phyloP scores from a whole-genome alignment of 2,329 filamentous ascomycete species.

The Stemphylium lycopersici region DNA sequence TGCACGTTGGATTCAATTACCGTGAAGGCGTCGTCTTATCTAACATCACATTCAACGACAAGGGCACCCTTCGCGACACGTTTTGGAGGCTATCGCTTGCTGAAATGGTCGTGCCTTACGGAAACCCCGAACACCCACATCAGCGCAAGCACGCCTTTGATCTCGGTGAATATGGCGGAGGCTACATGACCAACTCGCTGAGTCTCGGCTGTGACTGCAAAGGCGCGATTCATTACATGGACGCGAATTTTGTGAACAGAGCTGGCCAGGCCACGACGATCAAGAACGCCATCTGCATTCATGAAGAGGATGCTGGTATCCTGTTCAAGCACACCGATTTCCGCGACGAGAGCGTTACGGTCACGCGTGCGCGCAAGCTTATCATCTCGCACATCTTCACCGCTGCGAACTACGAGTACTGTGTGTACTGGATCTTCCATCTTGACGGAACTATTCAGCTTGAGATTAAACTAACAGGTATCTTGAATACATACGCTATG shows the following conservation, averaged over 20 bases:
- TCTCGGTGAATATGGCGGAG: constrained; percentile 79
- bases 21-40: constrained; percentile 88
- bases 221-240: constrained; percentile 88
- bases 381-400: constrained; percentile 93
- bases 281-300: constrained; percentile 94
- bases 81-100: constrained; percentile 90
- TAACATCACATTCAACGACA: constrained; percentile 89
- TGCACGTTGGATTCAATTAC: constrained; percentile 95
- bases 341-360: constrained; percentile 83
- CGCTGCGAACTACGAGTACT: constrained; percentile 95
- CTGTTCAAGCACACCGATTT: constrained; percentile 96
- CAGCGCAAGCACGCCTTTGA: constrained; percentile 84
- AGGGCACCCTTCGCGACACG: constrained; percentile 73
- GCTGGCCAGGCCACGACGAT: constrained; percentile 78
- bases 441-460: constrained; percentile 92
- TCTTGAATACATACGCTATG: constrained; percentile 89
- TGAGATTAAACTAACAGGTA: constrained; percentile 87
- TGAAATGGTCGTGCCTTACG: constrained; percentile 94
- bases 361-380: constrained; percentile 84
- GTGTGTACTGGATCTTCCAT: constrained; percentile 86
- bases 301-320: constrained; percentile 91
- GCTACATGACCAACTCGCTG: constrained; percentile 83
- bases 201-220: constrained; percentile 84
- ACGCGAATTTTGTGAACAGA: constrained; percentile 81
- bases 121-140: constrained; percentile 79